Percentiles rank a stretch among this genome's conserved stretches.
Conservation (phyloP, 192 early-diverging fungal species). For the Chytriomyces sp. region DNA sequence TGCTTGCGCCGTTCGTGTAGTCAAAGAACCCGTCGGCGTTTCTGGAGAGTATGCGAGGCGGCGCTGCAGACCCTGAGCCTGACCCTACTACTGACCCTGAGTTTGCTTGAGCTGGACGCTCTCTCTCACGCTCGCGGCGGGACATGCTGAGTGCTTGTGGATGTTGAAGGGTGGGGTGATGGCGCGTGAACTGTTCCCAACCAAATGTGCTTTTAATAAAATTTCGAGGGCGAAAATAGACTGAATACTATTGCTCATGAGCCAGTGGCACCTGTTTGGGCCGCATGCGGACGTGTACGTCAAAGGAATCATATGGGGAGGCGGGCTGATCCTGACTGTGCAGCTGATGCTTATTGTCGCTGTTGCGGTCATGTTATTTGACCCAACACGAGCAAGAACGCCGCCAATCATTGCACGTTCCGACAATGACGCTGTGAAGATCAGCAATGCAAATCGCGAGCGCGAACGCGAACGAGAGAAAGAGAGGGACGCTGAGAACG, state of each 20-base stretch:
- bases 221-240: no score
- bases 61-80: background rate
- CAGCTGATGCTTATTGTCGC: conserved; percentile 37
- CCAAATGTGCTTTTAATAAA: no score
- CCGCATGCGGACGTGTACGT: conserved; percentile 28
- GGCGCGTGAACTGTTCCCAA: no score
- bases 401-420: background rate
- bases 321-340: conserved; percentile 31
- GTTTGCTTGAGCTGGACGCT: no score
- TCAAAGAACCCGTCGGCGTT: conserved; percentile 36
- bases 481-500: conserved; percentile 21
- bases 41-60: conserved; percentile 30
- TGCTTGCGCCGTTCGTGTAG: background rate
- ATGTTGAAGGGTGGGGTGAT: no score
- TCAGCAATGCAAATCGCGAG: background rate
- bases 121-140: no score
- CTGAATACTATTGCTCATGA: no score
- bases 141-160: no score
- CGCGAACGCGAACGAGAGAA: conserved; percentile 21
- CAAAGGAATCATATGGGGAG: conserved; percentile 45
- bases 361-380: conserved; percentile 33
- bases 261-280: background rate
- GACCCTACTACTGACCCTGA: background rate
- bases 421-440: background rate
- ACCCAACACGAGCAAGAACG: conserved; percentile 35